Evolutionary conservation across 257 asterid species (phyloP).

Genomic region (Catharanthus roseus): DNA sequence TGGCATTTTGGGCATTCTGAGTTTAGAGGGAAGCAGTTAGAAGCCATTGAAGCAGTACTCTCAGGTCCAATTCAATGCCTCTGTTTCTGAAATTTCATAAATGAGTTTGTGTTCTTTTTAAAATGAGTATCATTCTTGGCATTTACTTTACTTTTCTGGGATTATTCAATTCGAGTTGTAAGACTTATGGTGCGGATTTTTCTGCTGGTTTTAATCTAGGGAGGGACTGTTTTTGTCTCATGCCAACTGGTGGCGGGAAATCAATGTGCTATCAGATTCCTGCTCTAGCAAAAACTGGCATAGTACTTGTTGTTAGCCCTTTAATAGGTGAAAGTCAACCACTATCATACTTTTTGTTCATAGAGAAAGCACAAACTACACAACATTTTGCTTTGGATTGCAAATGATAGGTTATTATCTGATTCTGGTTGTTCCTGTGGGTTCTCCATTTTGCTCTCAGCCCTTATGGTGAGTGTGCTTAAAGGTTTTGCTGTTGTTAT

Average conservation of each 20-base stretch:
- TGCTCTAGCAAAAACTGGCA: constrained; percentile 76
- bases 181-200: not conserved
- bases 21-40: constrained; percentile 84
- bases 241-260: constrained; percentile 99
- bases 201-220: constrained; percentile 40
- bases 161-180: not conserved
- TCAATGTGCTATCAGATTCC: constrained; percentile 96
- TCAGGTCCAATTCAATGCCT: constrained; percentile 49
- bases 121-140: not conserved
- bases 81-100: not conserved
- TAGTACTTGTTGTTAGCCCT: constrained; percentile 95
- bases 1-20: constrained; percentile 96
- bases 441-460: constrained; percentile 38
- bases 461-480: constrained; percentile 67
- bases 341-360: constrained; percentile 16
- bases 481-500: constrained; percentile 4
- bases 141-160: not conserved
- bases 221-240: constrained; percentile 88
- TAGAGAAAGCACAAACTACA: constrained; percentile 43
- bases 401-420: constrained; percentile 37
- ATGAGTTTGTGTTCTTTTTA: not conserved
- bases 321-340: constrained; percentile 65
- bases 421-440: constrained; percentile 23
- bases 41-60: constrained; percentile 88
- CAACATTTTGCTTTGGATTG: constrained; percentile 33